Percentiles rank a stretch among this genome's conserved stretches.
Evolutionary conservation across 192 early-diverging fungal species (phyloP).

Genomic region (Jimgerdemannia flammicorona): DNA sequence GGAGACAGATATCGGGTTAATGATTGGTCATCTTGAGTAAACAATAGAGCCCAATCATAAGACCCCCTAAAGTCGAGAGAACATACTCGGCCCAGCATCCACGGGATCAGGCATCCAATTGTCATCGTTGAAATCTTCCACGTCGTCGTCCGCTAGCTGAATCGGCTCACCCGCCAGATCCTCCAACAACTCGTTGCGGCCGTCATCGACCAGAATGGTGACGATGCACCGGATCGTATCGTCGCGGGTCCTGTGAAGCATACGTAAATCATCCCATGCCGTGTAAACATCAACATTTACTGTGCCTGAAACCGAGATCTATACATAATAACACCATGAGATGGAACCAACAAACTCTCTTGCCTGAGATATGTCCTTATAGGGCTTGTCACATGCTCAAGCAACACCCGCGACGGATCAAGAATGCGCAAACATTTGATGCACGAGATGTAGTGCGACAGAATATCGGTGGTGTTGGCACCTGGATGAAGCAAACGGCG

Average conservation of each 20-base stretch:
- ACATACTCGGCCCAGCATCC: conserved; percentile 47
- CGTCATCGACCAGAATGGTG: conserved; percentile 59
- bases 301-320: not conserved
- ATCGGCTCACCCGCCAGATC: conserved; percentile 26
- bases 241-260: conserved; percentile 37
- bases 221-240: conserved; percentile 71
- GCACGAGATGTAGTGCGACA: conserved; percentile 65
- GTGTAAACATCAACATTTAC: not conserved
- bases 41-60: not conserved
- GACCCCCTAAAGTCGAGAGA: not conserved
- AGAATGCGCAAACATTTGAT: conserved; percentile 66
- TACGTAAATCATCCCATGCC: not conserved
- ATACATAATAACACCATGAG: not conserved
- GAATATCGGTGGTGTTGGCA: conserved; percentile 64
- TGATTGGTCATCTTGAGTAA: not conserved
- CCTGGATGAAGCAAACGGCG: conserved; percentile 61
- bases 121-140: conserved; percentile 40
- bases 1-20: not conserved
- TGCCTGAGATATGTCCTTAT: conserved; percentile 60
- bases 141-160: conserved; percentile 41
- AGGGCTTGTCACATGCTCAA: conserved; percentile 56
- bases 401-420: conserved; percentile 62
- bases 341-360: not conserved
- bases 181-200: conserved; percentile 48
- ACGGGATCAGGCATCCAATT: conserved; percentile 62